Evolutionary conservation across 805 yeast species (phyloP), one percentile per base, ranked within the genome.

Genomic region (Sugiyamaella chiloensis): DNA sequence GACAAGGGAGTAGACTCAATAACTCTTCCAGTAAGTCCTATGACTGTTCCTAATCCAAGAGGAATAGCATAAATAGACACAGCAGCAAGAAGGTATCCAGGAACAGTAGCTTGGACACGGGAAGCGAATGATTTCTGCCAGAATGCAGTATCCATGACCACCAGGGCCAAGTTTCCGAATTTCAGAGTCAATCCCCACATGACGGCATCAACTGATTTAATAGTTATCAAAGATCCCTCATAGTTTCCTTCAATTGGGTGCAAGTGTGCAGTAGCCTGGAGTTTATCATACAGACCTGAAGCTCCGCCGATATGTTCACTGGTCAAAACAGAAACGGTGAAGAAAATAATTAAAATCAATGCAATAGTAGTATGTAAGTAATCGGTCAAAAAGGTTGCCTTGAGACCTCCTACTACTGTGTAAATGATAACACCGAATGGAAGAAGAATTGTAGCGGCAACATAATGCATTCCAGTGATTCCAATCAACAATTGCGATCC

Each of bases 161-260:
- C 83, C 69, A 74, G 89, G 4, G 96, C 96, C 56, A 77, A 70
- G 52, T 80, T 77, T 43, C 95, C 96, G 54, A 89, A 76, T 37
- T 88, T 85, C 4, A 55, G 26, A 61, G 52, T 51, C 29, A 50
- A 42, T 2, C 49, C 54, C 44, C 44, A 51, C 45, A 50, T 50
- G 9, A 45, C 50, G 5, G 53, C 49, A 20, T 49, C 53, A 11
- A 35, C 27, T 7, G 54, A 51, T 41, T 16, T 63, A 69, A 62
- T 70, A 61, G 63, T 81, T 79, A 46, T 90, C 91, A 51, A 41
- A 16, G 54, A 51, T 12, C 54, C 54, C 34, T 48, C 19, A 37
- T 44, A 51, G 30, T 51, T 51, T 19, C 51, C 51, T 24, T 26
- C 43, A 20, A 49, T 49, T 4, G 39, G 40, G 21, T 35, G 40